Base-by-base conservation (phyloP, 768 basidiomycete species). In the Tylopilus plumbeoviolaceoides region DNA sequence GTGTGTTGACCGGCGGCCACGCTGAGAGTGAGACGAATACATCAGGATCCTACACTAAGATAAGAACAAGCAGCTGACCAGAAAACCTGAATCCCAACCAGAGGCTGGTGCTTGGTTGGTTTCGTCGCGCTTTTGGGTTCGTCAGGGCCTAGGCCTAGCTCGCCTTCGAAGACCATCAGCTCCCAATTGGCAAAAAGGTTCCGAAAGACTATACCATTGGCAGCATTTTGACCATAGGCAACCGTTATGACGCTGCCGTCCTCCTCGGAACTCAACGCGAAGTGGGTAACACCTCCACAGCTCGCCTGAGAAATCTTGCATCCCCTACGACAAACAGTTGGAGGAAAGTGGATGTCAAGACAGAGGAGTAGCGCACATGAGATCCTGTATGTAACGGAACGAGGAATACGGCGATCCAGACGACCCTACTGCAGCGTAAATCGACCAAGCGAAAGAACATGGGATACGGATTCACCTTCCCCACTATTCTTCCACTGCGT, bases 401-500 rank as follows among this genome's bases (percentile, higher is more conserved):
- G 85, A 81, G 0, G 91, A 91, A 67, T 87, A 95, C 0, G 91
- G 91, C 23, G 89, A 91, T 11, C 91, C 91, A 15, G 81, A 81
- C n/a, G 93, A 94, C 23, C 91, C 89, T 88, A 40, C n/a, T 33
- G 44, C n/a, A 48, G n/a, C n/a, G 15, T 55, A n/a, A 47, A 59
- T 49, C 48, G 33, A 47, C 45, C 31, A 47, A 38, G 28, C 5
- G 14, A 38, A 33, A 38, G 14, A 35, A 41, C 10, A 17, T 41
- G 33, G 14, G 30, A 25, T 28, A 33, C 15, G 8, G 30, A 20
- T 60, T 48, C 60, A 82, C 93, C 95, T 70, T 97, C 95, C 11
- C 95, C 95, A 7, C 91, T 93, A 58, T 85, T 90, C 70, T 98
- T 98, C 90, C 91, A 98, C 83, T 93, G 67, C 38, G 63, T 62